Conservation (phyloP, 169 alveolate species). For the Blepharisma undulans region DNA sequence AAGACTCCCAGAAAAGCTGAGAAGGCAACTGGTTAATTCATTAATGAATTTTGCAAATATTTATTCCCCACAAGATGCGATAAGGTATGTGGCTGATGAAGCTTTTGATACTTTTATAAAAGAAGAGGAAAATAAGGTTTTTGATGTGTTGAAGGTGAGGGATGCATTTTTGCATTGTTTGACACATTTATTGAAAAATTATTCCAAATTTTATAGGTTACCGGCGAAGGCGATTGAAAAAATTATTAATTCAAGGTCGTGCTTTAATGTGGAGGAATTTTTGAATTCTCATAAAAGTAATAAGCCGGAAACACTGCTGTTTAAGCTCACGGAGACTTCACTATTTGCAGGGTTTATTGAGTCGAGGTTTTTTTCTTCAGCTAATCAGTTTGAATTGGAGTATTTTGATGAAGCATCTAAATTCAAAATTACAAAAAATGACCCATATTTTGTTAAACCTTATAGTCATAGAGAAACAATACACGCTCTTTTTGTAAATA, state of each 20-base stretch:
- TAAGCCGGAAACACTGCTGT: conserved; percentile 40
- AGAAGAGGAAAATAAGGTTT: neutral
- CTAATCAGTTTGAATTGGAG: conserved; percentile 45
- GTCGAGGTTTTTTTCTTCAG: conserved; percentile 54
- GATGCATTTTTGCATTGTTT: conserved; percentile 66
- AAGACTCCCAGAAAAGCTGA: neutral
- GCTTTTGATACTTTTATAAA: conserved; percentile 11
- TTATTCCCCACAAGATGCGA: neutral
- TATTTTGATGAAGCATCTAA: conserved; percentile 59
- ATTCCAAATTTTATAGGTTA: conserved; percentile 48
- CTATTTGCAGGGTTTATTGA: conserved; percentile 63
- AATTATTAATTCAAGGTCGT: conserved; percentile 57
- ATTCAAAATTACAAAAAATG: conserved; percentile 54
- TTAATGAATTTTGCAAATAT: conserved; percentile 24
- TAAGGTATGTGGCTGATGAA: neutral
- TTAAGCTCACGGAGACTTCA: conserved; percentile 60
- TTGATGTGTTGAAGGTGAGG: conserved; percentile 53
- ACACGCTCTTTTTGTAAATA: conserved; percentile 51
- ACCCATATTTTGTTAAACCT: conserved; percentile 46
- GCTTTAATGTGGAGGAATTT: conserved; percentile 52
- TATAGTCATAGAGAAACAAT: conserved; percentile 46
- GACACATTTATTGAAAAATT: conserved; percentile 48
- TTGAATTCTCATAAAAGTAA: conserved; percentile 50
- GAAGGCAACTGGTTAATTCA: neutral
- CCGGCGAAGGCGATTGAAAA: conserved; percentile 49